Conservation (phyloP, 2,329 filamentous ascomycete species). For the Daldinia sp. region DNA sequence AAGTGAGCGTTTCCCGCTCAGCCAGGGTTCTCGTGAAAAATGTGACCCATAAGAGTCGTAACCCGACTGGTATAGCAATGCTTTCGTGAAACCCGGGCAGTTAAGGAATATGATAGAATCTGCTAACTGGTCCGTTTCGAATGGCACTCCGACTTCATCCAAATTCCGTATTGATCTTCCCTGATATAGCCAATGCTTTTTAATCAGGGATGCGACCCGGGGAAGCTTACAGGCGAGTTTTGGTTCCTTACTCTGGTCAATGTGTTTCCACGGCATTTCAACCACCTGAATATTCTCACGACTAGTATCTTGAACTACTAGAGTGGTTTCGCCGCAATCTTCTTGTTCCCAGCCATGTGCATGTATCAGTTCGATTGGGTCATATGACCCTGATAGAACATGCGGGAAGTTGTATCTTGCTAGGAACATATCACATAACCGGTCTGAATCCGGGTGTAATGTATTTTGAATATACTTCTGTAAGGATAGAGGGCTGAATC, state of each 20-base stretch:
- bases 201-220: conserved; percentile 12
- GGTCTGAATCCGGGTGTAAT: conserved; percentile 25
- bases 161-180: conserved; percentile 25
- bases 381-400: conserved; percentile 34
- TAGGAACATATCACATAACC: conserved; percentile 35
- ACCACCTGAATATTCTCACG: not conserved
- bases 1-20: conserved; percentile 32
- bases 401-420: conserved; percentile 33
- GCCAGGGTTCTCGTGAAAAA: conserved; percentile 31
- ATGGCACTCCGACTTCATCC: conserved; percentile 20
- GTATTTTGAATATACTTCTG: conserved; percentile 30
- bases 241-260: conserved; percentile 27
- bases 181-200: conserved; percentile 28
- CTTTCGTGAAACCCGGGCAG: conserved; percentile 28
- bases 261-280: conserved; percentile 33
- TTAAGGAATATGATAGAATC: conserved; percentile 28
- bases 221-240: conserved; percentile 16
- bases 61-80: conserved; percentile 29
- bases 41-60: conserved; percentile 28
- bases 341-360: conserved; percentile 35
- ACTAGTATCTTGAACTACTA: conserved; percentile 10
- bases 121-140: conserved; percentile 28
- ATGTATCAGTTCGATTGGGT: conserved; percentile 34
- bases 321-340: conserved; percentile 17
- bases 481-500: conserved; percentile 16